These are phyloP conservation scores for Fusarium camptoceras DNA, from an alignment of 2,329 filamentous ascomycete species.

Conservation along the genomic window DNA sequence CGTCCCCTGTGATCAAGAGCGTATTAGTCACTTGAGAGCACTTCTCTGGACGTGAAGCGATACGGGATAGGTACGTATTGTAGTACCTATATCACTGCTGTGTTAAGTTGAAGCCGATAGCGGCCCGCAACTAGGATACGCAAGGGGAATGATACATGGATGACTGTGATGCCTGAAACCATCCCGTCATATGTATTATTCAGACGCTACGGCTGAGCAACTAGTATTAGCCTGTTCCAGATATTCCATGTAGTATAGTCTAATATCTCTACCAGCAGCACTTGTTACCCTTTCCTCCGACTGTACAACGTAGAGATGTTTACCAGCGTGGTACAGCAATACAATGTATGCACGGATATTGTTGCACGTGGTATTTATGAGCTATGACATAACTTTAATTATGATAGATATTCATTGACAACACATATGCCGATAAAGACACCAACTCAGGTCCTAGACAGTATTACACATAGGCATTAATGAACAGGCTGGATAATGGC, in stretches of 20 bases:
- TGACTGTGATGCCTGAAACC: not conserved
- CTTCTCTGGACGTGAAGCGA: not conserved
- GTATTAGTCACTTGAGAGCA: too few species aligned
- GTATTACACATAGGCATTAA: not conserved
- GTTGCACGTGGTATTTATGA: constrained; percentile 3
- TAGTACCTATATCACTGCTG: not conserved
- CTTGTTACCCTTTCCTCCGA: not conserved
- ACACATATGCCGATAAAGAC: not conserved
- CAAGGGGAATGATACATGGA: not conserved
- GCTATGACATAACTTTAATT: constrained; percentile 2
- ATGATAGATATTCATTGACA: not conserved
- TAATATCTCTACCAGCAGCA: not conserved
- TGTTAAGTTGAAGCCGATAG: not conserved
- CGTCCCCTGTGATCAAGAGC: not conserved
- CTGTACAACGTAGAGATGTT: not conserved
- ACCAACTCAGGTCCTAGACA: not conserved
- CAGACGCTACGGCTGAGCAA: not conserved
- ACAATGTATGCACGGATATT: not conserved
- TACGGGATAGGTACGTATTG: not conserved
- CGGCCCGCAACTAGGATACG: not conserved
- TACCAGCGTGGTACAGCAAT: constrained; percentile 8
- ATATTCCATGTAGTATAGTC: not conserved
- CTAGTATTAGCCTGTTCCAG: not conserved
- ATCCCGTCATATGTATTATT: not conserved
- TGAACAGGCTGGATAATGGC: constrained; percentile 15